Base-by-base conservation (phyloP, 371 early-diverging fungal genomes). In the Mortierella polycephala region DNA sequence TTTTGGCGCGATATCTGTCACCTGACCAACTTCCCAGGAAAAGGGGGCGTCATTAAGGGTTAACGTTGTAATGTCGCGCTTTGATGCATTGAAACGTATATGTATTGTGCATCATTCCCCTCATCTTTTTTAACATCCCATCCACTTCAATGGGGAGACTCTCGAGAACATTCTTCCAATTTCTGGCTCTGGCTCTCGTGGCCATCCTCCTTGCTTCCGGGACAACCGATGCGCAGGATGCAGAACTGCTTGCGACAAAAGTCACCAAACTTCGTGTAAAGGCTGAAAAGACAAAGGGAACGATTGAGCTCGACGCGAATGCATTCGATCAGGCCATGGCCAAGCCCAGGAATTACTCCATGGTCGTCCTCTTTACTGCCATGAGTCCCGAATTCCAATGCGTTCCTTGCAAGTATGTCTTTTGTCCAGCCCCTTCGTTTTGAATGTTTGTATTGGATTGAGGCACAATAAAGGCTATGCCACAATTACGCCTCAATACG, bases 341-440 rank as follows among this genome's bases (percentile, higher is more conserved):
- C 64, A 85, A 82, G 57, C 95, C 93, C 18, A 82, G 96, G 39
- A 90, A 92, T 81, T 95, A 92, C 74, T 90, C 92, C 41, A 53
- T 93, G 37, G 88, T 91, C 42, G 85, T 93, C 9, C 77, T 93
- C 40, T 81, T 95, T 56, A 95, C 96, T 40, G 93, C 95, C 7
- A 66, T 90, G 44, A 85, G 84, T 14, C 81, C 87, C 14, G 84
- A 89, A 59, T 85, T 91, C 69, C 82, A 86, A 45, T 95, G 96
- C 73, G 64, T 72, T 18, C 92, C 92, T n/a, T 95, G 96, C 88
- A 85, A 84, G 95, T 93, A 87, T 21, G 62, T 45, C 11, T 4
- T 41, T 30, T 16, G 39, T 18, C 39, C 45, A 18, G 21, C 16
- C 16, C 18, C 5, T 30, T 51, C 37, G 7, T 11, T 44, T 47